Conservation (phyloP, 75 land plant species). For the Picea glauca region DNA sequence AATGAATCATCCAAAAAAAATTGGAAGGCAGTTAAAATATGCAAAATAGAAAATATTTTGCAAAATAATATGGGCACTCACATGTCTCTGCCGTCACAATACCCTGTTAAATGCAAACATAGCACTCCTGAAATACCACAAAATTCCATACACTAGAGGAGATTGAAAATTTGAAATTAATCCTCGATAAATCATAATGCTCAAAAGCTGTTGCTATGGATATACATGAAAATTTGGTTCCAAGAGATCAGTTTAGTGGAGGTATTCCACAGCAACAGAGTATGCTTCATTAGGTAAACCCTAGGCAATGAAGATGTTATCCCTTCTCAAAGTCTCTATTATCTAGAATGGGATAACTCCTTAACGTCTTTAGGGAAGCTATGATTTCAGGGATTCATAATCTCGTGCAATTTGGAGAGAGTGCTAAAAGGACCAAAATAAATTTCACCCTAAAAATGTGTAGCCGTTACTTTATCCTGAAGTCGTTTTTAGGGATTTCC, state of each 20-base stretch:
- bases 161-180: background rate
- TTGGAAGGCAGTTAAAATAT: background rate
- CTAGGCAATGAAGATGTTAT: background rate
- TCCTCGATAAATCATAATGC: background rate
- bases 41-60: background rate
- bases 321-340: too few species aligned
- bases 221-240: background rate
- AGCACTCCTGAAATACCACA: conserved; percentile 39
- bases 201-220: background rate
- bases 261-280: background rate
- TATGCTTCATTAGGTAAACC: background rate
- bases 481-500: background rate
- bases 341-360: too few species aligned
- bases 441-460: background rate
- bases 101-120: conserved; percentile 68
- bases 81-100: conserved; percentile 90
- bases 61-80: conserved; percentile 33
- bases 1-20: background rate
- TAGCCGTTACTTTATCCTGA: background rate
- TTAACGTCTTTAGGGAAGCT: background rate
- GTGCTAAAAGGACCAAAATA: background rate
- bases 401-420: too few species aligned
- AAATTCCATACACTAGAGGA: conserved; percentile 3
- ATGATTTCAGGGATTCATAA: background rate
- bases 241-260: background rate